phyloP scores from a whole-genome alignment of 495 filamentous ascomycete genomes.

The Poronia punctata region DNA sequence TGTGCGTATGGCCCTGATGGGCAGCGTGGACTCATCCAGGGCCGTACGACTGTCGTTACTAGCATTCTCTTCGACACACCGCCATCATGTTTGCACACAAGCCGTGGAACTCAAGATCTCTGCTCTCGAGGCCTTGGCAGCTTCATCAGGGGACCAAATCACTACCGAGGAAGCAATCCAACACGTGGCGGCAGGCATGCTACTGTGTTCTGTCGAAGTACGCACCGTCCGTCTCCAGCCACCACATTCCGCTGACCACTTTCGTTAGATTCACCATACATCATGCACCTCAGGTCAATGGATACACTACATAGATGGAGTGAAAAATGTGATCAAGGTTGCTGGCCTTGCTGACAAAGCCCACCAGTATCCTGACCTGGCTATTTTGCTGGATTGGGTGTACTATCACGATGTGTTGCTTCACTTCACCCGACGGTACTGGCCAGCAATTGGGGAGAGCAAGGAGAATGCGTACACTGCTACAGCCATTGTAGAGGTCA shows the following conservation, averaged over 20 bases:
- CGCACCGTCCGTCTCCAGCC: too few species aligned
- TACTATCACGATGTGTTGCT: conserved; percentile 30
- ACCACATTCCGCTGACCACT: too few species aligned
- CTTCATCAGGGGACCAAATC: conserved; percentile 9
- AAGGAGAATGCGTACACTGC: too few species aligned
- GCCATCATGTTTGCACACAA: conserved; percentile 20
- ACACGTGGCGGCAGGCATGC: conserved; percentile 30
- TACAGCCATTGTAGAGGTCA: too few species aligned
- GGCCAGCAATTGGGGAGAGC: too few species aligned
- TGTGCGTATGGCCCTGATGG: conserved; percentile 19
- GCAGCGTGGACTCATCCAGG: conserved; percentile 11
- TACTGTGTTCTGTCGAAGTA: conserved; percentile 31
- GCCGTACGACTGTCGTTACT: conserved; percentile 22
- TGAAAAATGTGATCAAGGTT: conserved; percentile 20
- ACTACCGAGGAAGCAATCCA: conserved; percentile 21
- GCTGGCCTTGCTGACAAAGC: conserved; percentile 1
- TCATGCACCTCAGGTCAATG: conserved; percentile 21
- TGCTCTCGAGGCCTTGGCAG: conserved; percentile 16
- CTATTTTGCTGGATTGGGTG: conserved; percentile 29
- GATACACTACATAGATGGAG: conserved; percentile 20
- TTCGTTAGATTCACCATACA: too few species aligned
- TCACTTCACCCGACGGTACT: conserved; percentile 24
- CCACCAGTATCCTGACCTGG: conserved; percentile 8
- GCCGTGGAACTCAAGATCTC: conserved; percentile 25
- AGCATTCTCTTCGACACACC: conserved; percentile 26